Conservation (phyloP, 345 rosid species). For the Ricinus communis region DNA sequence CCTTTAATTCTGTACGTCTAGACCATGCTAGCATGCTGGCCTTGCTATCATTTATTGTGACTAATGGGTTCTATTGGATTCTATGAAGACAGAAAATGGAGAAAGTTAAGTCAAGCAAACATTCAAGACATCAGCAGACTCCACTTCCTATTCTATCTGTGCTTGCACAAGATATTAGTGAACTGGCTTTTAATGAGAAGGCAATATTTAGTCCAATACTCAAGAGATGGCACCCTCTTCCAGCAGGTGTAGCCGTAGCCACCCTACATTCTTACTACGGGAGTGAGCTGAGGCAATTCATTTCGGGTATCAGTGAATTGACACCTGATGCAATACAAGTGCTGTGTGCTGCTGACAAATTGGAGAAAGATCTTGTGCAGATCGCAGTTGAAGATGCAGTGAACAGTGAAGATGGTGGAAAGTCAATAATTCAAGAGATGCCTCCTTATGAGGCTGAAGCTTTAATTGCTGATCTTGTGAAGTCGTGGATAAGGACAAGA, state of each 20-base stretch:
- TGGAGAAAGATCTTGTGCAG: constrained; percentile 97
- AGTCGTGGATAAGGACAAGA: constrained; percentile 76
- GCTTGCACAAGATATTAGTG: constrained; percentile 93
- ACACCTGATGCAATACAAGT: constrained; percentile 88
- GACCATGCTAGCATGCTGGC: background rate
- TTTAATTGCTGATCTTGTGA: constrained; percentile 80
- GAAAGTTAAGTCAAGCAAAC: constrained; percentile 87
- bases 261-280: constrained; percentile 95
- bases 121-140: constrained; percentile 55
- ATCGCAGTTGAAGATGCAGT: constrained; percentile 97
- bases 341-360: constrained; percentile 87
- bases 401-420: constrained; percentile 97
- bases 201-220: constrained; percentile 81
- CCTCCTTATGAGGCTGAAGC: constrained; percentile 93
- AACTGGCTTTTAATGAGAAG: constrained; percentile 79
- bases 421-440: constrained; percentile 96
- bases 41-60: constrained; percentile 21
- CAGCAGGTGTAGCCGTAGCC: constrained; percentile 98
- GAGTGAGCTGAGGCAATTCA: constrained; percentile 81
- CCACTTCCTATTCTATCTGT: constrained; percentile 74
- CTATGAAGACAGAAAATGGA: constrained; percentile 68
- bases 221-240: constrained; percentile 97
- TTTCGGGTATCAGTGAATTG: constrained; percentile 64
- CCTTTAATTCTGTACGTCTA: background rate
- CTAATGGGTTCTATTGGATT: constrained; percentile 18